phyloP scores from a whole-genome alignment of 108 stramenopile genomes.

The Epithemia pelagica region DNA sequence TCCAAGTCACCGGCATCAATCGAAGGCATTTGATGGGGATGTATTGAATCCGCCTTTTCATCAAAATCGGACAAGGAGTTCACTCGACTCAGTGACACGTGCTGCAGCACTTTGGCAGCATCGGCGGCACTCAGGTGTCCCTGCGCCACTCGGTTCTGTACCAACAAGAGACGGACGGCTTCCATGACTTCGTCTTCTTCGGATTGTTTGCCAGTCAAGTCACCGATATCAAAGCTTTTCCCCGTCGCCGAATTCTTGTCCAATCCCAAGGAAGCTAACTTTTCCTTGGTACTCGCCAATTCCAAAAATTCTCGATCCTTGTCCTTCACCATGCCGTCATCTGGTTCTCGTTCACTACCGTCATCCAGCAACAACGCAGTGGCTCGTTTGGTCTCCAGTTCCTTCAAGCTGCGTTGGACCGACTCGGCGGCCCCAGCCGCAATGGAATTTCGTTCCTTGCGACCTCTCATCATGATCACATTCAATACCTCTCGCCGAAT shows the following conservation, averaged over 20 bases:
- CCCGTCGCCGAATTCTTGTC: background rate
- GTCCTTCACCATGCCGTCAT: constrained; percentile 9
- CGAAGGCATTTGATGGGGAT: constrained; percentile 22
- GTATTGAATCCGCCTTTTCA: background rate
- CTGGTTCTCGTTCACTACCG: constrained; percentile 10
- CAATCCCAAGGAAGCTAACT: constrained; percentile 28
- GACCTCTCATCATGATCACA: constrained; percentile 78
- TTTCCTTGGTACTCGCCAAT: constrained; percentile 17
- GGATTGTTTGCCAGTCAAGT: constrained; percentile 1
- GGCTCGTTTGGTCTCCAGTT: constrained; percentile 69
- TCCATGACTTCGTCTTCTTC: constrained; percentile 85
- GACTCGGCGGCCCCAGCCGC: constrained; percentile 65
- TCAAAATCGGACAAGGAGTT: background rate
- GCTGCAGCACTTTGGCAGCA: constrained; percentile 36
- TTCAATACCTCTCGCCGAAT: constrained; percentile 79
- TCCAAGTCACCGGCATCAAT: constrained; percentile 85
- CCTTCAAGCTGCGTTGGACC: constrained; percentile 62
- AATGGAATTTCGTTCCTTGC: constrained; percentile 55
- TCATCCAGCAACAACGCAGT: constrained; percentile 45
- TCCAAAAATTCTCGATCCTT: background rate
- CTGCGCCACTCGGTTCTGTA: constrained; percentile 75
- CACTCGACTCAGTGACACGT: constrained; percentile 5
- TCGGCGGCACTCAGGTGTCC: constrained; percentile 53
- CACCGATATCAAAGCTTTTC: constrained; percentile 18
- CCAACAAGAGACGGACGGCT: constrained; percentile 67